Percentiles rank a stretch among this genome's conserved stretches.
phyloP scores from a whole-genome alignment of 1,139 yeast genomes.

The Protomyces inundatus region DNA sequence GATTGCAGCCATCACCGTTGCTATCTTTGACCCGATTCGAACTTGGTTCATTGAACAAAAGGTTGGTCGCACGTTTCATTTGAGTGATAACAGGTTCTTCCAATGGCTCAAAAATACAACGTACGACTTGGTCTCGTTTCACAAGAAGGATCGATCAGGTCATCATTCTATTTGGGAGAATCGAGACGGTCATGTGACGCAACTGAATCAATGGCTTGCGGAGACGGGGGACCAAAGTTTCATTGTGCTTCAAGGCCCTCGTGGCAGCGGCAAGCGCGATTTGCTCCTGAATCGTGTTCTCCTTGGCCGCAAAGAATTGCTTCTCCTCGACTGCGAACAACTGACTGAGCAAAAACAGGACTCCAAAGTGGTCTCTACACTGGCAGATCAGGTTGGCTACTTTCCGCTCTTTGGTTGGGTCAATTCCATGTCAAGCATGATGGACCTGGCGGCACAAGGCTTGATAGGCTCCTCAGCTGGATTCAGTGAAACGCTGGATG shows the following conservation, averaged over 20 bases:
- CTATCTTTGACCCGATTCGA: conserved; percentile 88
- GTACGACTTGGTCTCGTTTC: conserved; percentile 37
- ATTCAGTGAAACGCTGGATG: conserved; percentile 74
- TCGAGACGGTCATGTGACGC: conserved; percentile 55
- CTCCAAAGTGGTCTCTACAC: conserved; percentile 56
- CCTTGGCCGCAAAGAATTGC: conserved; percentile 45
- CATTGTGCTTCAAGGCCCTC: conserved; percentile 83
- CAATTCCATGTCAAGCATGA: conserved; percentile 67
- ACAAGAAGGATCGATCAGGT: conserved; percentile 10
- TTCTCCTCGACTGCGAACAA: conserved; percentile 73
- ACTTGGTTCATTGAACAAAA: conserved; percentile 71
- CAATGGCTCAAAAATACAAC: conserved; percentile 27
- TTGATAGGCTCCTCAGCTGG: conserved; percentile 94
- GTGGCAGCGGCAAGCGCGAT: conserved; percentile 87
- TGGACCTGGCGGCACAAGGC: conserved; percentile 54
- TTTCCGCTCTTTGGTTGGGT: conserved; percentile 94
- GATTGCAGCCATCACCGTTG: conserved; percentile 70
- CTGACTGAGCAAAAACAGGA: conserved; percentile 71
- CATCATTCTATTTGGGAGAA: conserved; percentile 33
- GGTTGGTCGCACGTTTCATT: conserved; percentile 46
- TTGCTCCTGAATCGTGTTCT: conserved; percentile 68
- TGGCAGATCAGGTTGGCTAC: conserved; percentile 78
- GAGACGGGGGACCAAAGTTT: conserved; percentile 73
- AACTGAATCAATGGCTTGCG: conserved; percentile 65
- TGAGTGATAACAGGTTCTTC: conserved; percentile 36